A percentile compares a stretch with the other conserved stretches of the same genome.
These are phyloP conservation scores for Biscutella laevigata DNA, from an alignment of 441 rosid species.

Conservation along the genomic window DNA sequence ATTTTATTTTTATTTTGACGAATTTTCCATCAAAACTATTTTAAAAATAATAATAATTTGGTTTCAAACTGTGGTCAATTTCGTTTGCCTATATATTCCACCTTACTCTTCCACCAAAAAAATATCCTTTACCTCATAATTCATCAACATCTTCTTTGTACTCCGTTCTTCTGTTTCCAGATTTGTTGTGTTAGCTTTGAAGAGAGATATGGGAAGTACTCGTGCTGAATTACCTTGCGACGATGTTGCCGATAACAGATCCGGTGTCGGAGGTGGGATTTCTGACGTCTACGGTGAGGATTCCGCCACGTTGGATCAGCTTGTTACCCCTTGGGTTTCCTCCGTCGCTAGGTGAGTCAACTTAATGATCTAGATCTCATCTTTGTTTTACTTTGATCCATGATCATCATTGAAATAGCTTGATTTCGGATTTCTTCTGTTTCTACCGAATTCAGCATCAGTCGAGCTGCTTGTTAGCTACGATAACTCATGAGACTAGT, in stretches of 20 bases:
- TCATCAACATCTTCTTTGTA: background rate
- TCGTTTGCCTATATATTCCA: slow-evolving; percentile 21
- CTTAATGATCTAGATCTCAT: background rate
- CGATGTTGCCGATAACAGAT: slow-evolving; percentile 35
- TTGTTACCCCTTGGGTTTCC: slow-evolving; percentile 82
- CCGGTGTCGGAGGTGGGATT: slow-evolving; percentile 44
- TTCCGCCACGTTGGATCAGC: slow-evolving; percentile 75
- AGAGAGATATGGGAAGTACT: slow-evolving; percentile 34
- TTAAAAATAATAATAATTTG: no score
- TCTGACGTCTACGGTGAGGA: slow-evolving; percentile 75
- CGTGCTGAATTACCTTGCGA: slow-evolving; percentile 30
- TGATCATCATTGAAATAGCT: no score
- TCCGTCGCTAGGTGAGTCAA: slow-evolving; percentile 69
- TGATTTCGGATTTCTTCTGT: background rate
- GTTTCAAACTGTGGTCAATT: background rate
- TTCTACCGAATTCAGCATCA: no score
- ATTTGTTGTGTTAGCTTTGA: background rate
- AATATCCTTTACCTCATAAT: background rate
- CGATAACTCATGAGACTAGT: background rate
- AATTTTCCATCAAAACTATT: no score
- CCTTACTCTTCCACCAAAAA: background rate
- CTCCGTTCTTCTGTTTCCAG: background rate
- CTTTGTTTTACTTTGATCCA: background rate
- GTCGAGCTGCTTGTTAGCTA: background rate
- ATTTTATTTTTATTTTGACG: no score